Conservation (phyloP, 106 monocot species). For the Agapanthus africanus region DNA sequence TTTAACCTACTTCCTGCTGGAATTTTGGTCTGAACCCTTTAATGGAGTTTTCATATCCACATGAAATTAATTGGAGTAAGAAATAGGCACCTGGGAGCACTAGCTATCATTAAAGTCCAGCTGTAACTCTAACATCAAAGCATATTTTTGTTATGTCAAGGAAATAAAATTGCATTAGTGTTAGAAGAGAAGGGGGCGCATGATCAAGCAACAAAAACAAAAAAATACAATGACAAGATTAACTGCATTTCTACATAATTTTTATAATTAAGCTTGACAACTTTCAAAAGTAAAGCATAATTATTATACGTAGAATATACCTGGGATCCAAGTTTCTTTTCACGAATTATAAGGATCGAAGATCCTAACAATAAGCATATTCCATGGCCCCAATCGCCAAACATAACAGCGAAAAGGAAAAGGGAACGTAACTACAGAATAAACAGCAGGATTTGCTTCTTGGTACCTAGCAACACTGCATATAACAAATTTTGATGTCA, state of each 20-base stretch:
- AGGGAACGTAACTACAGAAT: slow-evolving; percentile 85
- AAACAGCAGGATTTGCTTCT: slow-evolving; percentile 98
- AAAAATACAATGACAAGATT: too few species aligned
- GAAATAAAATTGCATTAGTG: neutral
- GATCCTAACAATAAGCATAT: slow-evolving; percentile 86
- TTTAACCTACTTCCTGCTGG: too few species aligned
- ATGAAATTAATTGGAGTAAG: too few species aligned
- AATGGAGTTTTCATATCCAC: too few species aligned
- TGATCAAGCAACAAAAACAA: neutral
- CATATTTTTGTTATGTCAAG: neutral
- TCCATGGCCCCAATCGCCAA: slow-evolving; percentile 99
- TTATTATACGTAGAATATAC: slow-evolving; percentile 15
- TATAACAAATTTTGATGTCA: slow-evolving; percentile 15
- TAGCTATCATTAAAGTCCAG: too few species aligned
- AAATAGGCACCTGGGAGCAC: too few species aligned
- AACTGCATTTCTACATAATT: neutral
- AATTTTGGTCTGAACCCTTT: too few species aligned
- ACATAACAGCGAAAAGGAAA: slow-evolving; percentile 99
- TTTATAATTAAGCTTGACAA: neutral
- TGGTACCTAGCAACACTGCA: slow-evolving; percentile 92
- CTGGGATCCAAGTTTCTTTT: slow-evolving; percentile 82
- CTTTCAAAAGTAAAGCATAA: neutral
- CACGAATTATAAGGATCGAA: slow-evolving; percentile 72
- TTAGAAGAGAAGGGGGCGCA: neutral
- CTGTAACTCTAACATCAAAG: neutral